phyloP scores from a whole-genome alignment of 169 alveolate genomes.

The Blepharisma undulans region DNA sequence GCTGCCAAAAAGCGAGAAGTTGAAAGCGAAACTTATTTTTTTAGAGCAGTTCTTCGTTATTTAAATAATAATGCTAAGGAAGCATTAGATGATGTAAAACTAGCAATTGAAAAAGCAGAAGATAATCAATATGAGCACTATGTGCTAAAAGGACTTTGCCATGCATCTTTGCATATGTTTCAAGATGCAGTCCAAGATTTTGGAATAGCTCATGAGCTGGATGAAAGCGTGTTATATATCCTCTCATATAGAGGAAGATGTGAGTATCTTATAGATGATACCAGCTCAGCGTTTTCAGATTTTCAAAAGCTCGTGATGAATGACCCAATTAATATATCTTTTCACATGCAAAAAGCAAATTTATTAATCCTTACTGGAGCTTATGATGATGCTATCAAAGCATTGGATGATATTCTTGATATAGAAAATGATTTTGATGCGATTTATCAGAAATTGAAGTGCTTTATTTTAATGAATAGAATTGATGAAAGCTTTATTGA shows the following conservation, averaged over 20 bases:
- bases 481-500: background rate
- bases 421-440: conserved; percentile 12
- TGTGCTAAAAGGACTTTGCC: conserved; percentile 24
- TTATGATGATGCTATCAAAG: background rate
- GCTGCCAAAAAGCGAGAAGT: background rate
- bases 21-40: background rate
- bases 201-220: background rate
- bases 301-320: conserved; percentile 51
- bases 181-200: background rate
- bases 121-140: conserved; percentile 2
- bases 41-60: background rate
- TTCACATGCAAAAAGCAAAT: background rate
- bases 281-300: conserved; percentile 60
- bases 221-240: conserved; percentile 49
- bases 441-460: background rate
- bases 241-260: conserved; percentile 64
- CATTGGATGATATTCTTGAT: background rate
- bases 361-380: background rate
- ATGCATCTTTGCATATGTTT: background rate
- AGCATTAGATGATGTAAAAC: conserved; percentile 6
- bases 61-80: background rate
- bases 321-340: background rate
- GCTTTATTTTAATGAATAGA: background rate
- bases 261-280: conserved; percentile 61
- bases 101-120: conserved; percentile 27